Percentiles rank a stretch among this genome's conserved stretches.
phyloP scores from a whole-genome alignment of 2,329 filamentous ascomycete genomes.

The Aschersonia sp. region DNA sequence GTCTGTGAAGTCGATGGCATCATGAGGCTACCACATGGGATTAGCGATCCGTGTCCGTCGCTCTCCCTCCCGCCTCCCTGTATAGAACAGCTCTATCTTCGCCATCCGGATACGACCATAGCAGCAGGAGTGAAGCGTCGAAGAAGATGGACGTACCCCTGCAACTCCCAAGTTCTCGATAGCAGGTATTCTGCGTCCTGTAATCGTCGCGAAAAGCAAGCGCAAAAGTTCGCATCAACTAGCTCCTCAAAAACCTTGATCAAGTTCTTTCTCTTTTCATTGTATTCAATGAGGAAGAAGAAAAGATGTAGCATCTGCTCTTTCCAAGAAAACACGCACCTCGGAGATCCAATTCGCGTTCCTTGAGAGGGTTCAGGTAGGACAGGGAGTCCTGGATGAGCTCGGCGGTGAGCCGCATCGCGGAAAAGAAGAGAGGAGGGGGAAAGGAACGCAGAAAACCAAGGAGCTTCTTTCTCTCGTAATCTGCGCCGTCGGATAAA shows the following conservation, averaged over 20 bases:
- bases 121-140: neutral
- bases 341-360: slow-evolving; percentile 98
- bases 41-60: neutral
- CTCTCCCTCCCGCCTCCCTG: neutral
- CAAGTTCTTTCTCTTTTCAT: neutral
- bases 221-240: slow-evolving; percentile 58
- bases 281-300: neutral
- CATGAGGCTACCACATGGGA: slow-evolving; percentile 53
- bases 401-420: slow-evolving; percentile 90
- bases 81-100: neutral
- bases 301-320: slow-evolving; percentile 83
- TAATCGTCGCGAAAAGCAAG: slow-evolving; percentile 28
- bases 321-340: slow-evolving; percentile 74
- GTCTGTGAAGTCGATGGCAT: slow-evolving; percentile 96
- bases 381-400: slow-evolving; percentile 89
- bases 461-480: neutral
- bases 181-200: slow-evolving; percentile 93
- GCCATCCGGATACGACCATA: neutral
- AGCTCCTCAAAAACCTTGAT: neutral
- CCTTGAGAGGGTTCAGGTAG: slow-evolving; percentile 96
- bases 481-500: neutral
- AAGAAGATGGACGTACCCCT: slow-evolving; percentile 40
- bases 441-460: neutral
- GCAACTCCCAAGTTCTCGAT: slow-evolving; percentile 97
- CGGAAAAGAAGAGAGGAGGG: slow-evolving; percentile 9